phyloP scores from a whole-genome alignment of 257 asterid species.

The Salvia rosmarinus region DNA sequence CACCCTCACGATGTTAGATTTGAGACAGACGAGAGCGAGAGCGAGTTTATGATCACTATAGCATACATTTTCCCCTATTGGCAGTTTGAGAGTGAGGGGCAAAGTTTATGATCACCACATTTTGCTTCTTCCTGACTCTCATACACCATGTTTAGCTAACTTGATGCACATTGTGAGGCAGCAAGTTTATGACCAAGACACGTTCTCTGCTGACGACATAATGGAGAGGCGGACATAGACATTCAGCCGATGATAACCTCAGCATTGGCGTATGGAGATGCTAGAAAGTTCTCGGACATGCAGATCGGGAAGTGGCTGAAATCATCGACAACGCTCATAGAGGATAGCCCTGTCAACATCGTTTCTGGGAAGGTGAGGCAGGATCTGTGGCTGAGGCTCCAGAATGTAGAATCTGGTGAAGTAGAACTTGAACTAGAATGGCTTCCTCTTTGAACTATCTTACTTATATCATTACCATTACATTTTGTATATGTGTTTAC shows the following conservation, averaged over 20 bases:
- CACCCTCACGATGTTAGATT: not conserved
- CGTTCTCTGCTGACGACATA: slow-evolving; percentile 90
- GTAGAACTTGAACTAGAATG: slow-evolving; percentile 90
- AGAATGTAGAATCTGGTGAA: slow-evolving; percentile 96
- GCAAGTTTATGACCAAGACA: slow-evolving; percentile 90
- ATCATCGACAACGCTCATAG: slow-evolving; percentile 71
- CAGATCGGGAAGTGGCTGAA: slow-evolving; percentile 98
- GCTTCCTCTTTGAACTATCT: slow-evolving; percentile 70
- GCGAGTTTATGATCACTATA: not conserved
- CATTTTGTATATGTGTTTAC: slow-evolving; percentile 5
- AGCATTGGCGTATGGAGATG: slow-evolving; percentile 82
- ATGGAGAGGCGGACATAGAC: slow-evolving; percentile 97
- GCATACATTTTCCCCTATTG: too few species aligned
- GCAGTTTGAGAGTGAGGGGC: too few species aligned
- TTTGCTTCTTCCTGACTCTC: too few species aligned
- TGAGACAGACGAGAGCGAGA: not conserved
- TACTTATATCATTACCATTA: not conserved
- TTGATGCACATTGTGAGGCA: slow-evolving; percentile 29
- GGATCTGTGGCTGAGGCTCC: slow-evolving; percentile 77
- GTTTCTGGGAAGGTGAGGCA: slow-evolving; percentile 93
- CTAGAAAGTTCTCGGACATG: slow-evolving; percentile 86
- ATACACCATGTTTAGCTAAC: not conserved
- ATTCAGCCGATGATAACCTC: slow-evolving; percentile 93
- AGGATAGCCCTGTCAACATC: slow-evolving; percentile 87
- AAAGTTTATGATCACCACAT: too few species aligned